Evolutionary conservation across 2,329 filamentous ascomycete genomes (phyloP).

Genomic region (Amauroascus niger): DNA sequence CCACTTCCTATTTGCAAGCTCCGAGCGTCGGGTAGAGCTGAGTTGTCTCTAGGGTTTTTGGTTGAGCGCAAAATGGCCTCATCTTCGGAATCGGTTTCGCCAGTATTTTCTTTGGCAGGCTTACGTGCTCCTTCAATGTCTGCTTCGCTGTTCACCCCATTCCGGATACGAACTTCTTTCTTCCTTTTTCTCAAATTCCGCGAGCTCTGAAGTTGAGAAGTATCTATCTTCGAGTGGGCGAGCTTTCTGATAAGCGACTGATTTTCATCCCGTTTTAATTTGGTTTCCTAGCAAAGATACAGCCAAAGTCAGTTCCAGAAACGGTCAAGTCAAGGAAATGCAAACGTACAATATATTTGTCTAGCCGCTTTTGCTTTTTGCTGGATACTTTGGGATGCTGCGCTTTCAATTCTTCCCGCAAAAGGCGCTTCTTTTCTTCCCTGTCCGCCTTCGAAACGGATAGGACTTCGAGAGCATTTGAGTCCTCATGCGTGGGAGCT

Average conservation of each 20-base stretch:
- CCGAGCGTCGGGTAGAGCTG: background rate
- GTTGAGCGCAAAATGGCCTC: slow-evolving; percentile 43
- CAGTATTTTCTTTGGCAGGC: background rate
- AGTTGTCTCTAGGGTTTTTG: background rate
- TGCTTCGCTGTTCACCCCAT: slow-evolving; percentile 15
- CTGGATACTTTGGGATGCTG: slow-evolving; percentile 48
- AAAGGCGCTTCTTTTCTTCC: slow-evolving; percentile 43
- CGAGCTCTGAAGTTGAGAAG: slow-evolving; percentile 67
- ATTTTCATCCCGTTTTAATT: slow-evolving; percentile 90
- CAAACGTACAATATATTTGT: slow-evolving; percentile 54
- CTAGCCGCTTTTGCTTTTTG: slow-evolving; percentile 59
- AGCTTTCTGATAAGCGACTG: slow-evolving; percentile 74
- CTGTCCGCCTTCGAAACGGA: slow-evolving; percentile 44
- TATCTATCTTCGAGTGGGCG: slow-evolving; percentile 69
- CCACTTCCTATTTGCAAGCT: slow-evolving; percentile 52
- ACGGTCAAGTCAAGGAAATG: background rate
- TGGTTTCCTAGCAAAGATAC: slow-evolving; percentile 54
- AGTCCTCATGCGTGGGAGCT: slow-evolving; percentile 35
- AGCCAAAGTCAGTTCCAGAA: slow-evolving; percentile 3
- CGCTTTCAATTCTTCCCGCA: slow-evolving; percentile 47
- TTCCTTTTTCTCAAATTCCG: slow-evolving; percentile 62
- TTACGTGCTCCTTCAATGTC: background rate
- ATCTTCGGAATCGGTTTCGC: slow-evolving; percentile 33
- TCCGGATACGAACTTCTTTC: slow-evolving; percentile 35
- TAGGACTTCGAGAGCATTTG: slow-evolving; percentile 34